A percentile compares a stretch with the other conserved stretches of the same genome.
phyloP scores from a whole-genome alignment of 2,329 filamentous ascomycete species.

The Aspergillus pseudoglaucus region DNA sequence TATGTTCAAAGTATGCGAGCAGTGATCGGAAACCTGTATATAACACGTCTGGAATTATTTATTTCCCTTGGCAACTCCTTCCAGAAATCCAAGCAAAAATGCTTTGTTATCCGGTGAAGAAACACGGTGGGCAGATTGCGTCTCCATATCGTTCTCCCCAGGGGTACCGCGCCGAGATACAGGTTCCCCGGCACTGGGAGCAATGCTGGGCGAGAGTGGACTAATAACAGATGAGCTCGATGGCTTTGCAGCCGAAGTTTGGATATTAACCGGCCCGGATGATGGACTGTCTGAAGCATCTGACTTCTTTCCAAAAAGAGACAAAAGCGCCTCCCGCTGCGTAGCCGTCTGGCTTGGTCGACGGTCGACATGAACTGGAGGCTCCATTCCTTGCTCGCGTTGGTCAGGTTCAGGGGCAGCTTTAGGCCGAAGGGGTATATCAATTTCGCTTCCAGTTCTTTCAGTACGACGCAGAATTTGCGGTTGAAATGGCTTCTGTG shows the following conservation, averaged over 20 bases:
- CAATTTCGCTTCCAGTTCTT: conserved; percentile 25
- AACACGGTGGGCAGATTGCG: conserved; percentile 41
- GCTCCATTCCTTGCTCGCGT: conserved; percentile 9
- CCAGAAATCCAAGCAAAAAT: conserved; percentile 70
- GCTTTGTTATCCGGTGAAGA: conserved; percentile 63
- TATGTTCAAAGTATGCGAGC: neutral
- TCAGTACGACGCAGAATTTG: conserved; percentile 49
- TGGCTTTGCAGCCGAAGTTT: conserved; percentile 12
- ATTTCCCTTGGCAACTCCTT: conserved; percentile 46
- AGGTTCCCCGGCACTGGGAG: conserved; percentile 13
- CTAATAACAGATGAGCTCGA: conserved; percentile 23
- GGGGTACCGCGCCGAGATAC: conserved; percentile 15
- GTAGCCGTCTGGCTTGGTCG: conserved; percentile 37
- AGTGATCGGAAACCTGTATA: too few species aligned
- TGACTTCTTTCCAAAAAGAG: conserved; percentile 54
- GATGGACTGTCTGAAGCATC: conserved; percentile 17
- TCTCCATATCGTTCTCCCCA: conserved; percentile 36
- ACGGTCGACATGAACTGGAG: conserved; percentile 25
- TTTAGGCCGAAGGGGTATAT: conserved; percentile 22
- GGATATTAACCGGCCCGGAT: conserved; percentile 15
- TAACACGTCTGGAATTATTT: conserved; percentile 15
- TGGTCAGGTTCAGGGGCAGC: conserved; percentile 12
- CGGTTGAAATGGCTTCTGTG: conserved; percentile 45
- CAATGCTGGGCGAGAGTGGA: conserved; percentile 23
- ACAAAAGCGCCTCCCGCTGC: conserved; percentile 49